Evolutionary conservation across 306 rosid species (phyloP), one percentile per base, ranked within the genome.

Genomic region (Vicia villosa): DNA sequence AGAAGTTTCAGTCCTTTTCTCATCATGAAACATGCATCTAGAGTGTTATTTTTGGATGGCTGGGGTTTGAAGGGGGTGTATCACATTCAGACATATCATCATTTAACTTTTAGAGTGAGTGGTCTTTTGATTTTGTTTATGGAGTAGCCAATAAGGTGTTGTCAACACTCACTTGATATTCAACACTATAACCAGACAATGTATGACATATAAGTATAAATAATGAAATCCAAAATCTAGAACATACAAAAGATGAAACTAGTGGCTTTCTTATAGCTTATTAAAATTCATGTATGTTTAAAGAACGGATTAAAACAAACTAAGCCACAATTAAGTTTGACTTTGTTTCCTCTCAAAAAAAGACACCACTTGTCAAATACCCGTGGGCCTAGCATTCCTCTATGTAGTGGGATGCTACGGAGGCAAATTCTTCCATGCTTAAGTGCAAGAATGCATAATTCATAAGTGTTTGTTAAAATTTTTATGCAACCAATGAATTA

Each of bases 361-460:
- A 73, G 19, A 50, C 3, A 60, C 52, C 74, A 72, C 74, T 73
- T 50, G 41, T 32, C 50, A 38, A 61, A 36, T 61, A 68, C 19
- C 3, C 6, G 47, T 75, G 64, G 73, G 37, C 74, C 74, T 68
- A 13, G 24, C 14, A 22, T 0, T 10, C 2, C 45, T 71, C 38
- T 50, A 15, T 30, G 19, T 21, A 60, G 82, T 73, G 82, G 83
- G 40, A 73, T 73, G 40, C 14, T 68, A 62, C 45, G 76, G 72
- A 68, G n/a, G 41, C 36, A 30, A 50, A 32, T 21, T 40, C 73
- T 32, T 34, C 22, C 58, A n/a, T 36, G 20, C 22, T 69, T 32
- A 8, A 72, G 52, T 63, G 72, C 72, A 63, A 8, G 47, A 55
- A 42, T 45, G 17, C 72, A 63, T 21, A 20, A 8, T 34, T 14